Percentiles rank a stretch among this genome's conserved stretches.
Evolutionary conservation across 2,329 filamentous ascomycete species (phyloP).

Genomic region (Paracamarosporium sp.): DNA sequence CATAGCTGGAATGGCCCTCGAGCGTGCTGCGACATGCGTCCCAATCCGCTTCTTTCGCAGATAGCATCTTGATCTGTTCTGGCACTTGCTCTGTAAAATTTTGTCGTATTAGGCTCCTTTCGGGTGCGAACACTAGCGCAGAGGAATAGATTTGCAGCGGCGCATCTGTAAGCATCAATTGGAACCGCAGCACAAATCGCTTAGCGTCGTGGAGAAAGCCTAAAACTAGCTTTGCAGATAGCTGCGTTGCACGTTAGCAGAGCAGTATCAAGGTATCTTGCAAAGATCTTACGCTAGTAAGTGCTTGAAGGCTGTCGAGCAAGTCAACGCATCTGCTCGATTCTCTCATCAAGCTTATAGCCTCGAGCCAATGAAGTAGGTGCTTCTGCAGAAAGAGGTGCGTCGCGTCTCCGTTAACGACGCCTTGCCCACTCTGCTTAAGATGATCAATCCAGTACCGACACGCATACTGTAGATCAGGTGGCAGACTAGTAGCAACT

Average conservation of each 20-base stretch:
- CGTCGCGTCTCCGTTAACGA: slow-evolving; percentile 32
- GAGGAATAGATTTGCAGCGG: slow-evolving; percentile 48
- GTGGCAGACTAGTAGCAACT: slow-evolving; percentile 13
- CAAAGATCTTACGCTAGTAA: slow-evolving; percentile 18
- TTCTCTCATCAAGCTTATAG: slow-evolving; percentile 44
- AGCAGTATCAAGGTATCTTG: slow-evolving; percentile 6
- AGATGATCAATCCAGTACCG: slow-evolving; percentile 44
- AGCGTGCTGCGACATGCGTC: slow-evolving; percentile 7
- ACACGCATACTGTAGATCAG: slow-evolving; percentile 44
- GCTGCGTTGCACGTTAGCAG: slow-evolving; percentile 14
- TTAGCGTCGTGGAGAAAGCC: slow-evolving; percentile 36
- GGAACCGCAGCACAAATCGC: slow-evolving; percentile 39
- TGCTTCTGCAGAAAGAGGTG: slow-evolving; percentile 47
- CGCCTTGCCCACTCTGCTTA: slow-evolving; percentile 16
- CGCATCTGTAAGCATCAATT: slow-evolving; percentile 30
- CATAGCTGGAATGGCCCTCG: slow-evolving; percentile 55
- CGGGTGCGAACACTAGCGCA: slow-evolving; percentile 46
- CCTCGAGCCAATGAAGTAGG: slow-evolving; percentile 55
- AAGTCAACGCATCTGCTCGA: slow-evolving; percentile 27
- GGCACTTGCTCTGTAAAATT: slow-evolving; percentile 12
- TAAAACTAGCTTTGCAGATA: slow-evolving; percentile 11
- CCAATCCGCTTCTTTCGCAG: slow-evolving; percentile 16
- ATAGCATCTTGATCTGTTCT: slow-evolving; percentile 8
- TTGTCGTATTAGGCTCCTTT: slow-evolving; percentile 19
- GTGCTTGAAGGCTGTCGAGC: slow-evolving; percentile 17